phyloP scores from a whole-genome alignment of 2,329 filamentous ascomycete species.

The Exophiala bonariae region DNA sequence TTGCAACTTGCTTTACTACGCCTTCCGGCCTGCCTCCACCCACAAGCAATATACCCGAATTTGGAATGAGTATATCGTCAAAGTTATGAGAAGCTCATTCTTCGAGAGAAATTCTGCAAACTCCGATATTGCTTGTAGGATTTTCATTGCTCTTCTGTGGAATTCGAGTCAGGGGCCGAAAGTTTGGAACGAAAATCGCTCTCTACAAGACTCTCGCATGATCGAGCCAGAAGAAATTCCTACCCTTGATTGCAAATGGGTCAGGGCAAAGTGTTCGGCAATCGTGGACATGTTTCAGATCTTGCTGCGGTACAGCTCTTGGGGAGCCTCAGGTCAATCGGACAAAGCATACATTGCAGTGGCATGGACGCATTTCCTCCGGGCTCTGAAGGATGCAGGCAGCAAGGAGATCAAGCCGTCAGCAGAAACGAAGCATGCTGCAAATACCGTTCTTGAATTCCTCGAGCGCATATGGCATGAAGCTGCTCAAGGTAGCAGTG shows the following conservation, averaged over 20 bases:
- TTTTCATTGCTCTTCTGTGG: slow-evolving; percentile 70
- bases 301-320: slow-evolving; percentile 52
- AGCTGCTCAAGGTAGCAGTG: slow-evolving; percentile 40
- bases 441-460: slow-evolving; percentile 69
- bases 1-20: slow-evolving; percentile 80
- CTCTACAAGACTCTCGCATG: slow-evolving; percentile 58
- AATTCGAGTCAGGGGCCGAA: slow-evolving; percentile 43
- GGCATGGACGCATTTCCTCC: slow-evolving; percentile 62
- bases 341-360: slow-evolving; percentile 54
- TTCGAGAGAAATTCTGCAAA: slow-evolving; percentile 46
- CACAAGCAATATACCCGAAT: slow-evolving; percentile 68
- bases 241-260: slow-evolving; percentile 80
- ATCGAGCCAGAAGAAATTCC: slow-evolving; percentile 75
- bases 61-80: slow-evolving; percentile 75
- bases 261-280: slow-evolving; percentile 67
- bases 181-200: slow-evolving; percentile 74
- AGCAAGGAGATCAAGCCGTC: slow-evolving; percentile 91
- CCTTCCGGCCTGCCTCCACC: slow-evolving; percentile 69
- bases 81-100: slow-evolving; percentile 62
- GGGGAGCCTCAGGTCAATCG: slow-evolving; percentile 36
- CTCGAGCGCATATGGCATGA: slow-evolving; percentile 69
- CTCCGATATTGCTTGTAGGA: slow-evolving; percentile 61
- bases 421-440: slow-evolving; percentile 75
- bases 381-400: slow-evolving; percentile 59
- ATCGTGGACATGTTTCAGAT: slow-evolving; percentile 65